These are phyloP conservation scores for Porcisia deanei DNA, from an alignment of 208 protist species.

Conservation along the genomic window DNA sequence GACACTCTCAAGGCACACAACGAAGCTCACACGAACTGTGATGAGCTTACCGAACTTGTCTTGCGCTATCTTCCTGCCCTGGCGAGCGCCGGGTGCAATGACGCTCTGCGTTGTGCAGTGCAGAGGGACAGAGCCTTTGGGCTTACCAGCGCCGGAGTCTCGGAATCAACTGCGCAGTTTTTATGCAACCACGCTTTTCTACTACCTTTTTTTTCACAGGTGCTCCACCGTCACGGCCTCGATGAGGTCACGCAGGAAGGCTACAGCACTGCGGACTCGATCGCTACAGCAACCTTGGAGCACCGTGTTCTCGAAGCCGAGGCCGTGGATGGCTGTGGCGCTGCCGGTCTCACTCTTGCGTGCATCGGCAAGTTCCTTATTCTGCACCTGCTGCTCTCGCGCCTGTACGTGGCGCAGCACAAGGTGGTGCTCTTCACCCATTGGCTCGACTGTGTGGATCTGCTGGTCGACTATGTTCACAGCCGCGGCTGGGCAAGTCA, in stretches of 20 bases:
- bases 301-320: not conserved
- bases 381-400: slow-evolving; percentile 75
- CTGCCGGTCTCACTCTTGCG: slow-evolving; percentile 37
- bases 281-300: slow-evolving; percentile 30
- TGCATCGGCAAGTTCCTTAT: slow-evolving; percentile 94
- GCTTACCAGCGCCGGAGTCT: slow-evolving; percentile 40
- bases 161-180: slow-evolving; percentile 49
- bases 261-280: not conserved
- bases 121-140: slow-evolving; percentile 13
- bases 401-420: slow-evolving; percentile 45
- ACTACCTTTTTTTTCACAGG: slow-evolving; percentile 48
- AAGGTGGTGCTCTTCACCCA: slow-evolving; percentile 98
- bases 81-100: not conserved
- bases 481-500: slow-evolving; percentile 44
- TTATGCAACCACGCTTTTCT: slow-evolving; percentile 68
- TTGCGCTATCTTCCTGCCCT: slow-evolving; percentile 12
- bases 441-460: slow-evolving; percentile 95
- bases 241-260: slow-evolving; percentile 9
- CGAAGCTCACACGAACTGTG: not conserved
- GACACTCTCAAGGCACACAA: not conserved
- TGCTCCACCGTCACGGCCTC: slow-evolving; percentile 27
- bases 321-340: slow-evolving; percentile 9
- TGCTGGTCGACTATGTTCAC: slow-evolving; percentile 91
- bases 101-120: not conserved
- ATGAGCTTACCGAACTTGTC: slow-evolving; percentile 2